phyloP scores from a whole-genome alignment of 257 asterid species.

The Jacaranda copaia region DNA sequence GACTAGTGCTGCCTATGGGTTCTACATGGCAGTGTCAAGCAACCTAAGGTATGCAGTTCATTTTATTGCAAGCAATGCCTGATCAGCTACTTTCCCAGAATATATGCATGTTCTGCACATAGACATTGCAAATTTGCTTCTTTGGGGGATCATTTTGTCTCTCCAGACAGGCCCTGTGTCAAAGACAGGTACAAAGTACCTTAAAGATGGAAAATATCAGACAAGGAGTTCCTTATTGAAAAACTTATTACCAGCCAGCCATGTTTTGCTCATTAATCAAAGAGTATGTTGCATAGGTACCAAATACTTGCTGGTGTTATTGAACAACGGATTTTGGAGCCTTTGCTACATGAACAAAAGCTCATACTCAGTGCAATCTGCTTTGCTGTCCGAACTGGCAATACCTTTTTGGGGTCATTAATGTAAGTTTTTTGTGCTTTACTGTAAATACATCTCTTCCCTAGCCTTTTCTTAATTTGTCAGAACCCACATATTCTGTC shows the following conservation, averaged over 20 bases:
- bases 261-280: neutral
- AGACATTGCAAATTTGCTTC: neutral
- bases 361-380: slow-evolving; percentile 78
- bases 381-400: slow-evolving; percentile 91
- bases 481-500: slow-evolving; percentile 11
- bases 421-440: slow-evolving; percentile 55
- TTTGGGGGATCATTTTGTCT: neutral
- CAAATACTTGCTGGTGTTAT: slow-evolving; percentile 91
- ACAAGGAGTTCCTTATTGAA: neutral
- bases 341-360: slow-evolving; percentile 84
- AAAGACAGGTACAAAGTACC: neutral
- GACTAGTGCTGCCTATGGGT: slow-evolving; percentile 89
- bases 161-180: neutral
- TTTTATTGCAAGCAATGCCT: neutral
- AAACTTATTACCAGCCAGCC: neutral
- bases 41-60: slow-evolving; percentile 71
- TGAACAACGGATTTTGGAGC: slow-evolving; percentile 87
- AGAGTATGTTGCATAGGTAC: slow-evolving; percentile 57
- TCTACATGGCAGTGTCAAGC: slow-evolving; percentile 93
- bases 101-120: neutral
- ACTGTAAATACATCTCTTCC: neutral
- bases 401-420: slow-evolving; percentile 91
- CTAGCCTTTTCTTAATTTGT: neutral
- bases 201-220: neutral
- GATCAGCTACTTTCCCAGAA: neutral